A percentile compares a stretch with the other conserved stretches of the same genome.
phyloP scores from a whole-genome alignment of 164 flowering plant species.

The Vitis riparia region DNA sequence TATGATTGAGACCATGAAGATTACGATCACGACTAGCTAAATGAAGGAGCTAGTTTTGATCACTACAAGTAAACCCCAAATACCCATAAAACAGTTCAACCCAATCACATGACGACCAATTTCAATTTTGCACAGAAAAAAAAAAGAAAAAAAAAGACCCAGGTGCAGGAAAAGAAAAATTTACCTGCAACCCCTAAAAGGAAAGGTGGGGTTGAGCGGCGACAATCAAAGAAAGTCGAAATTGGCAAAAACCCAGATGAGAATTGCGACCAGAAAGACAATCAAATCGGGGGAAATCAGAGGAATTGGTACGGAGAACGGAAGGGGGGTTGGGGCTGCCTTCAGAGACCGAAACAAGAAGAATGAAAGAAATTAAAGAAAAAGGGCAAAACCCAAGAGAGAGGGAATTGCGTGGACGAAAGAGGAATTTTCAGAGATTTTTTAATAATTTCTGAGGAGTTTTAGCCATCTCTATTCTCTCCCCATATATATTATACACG shows the following conservation, averaged over 20 bases:
- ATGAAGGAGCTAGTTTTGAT: constrained; percentile 1
- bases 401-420: constrained; percentile 30
- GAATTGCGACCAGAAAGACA: not conserved
- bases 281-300: not conserved
- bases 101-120: not conserved
- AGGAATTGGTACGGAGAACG: not conserved
- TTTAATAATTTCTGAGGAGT: too few relatives aligned
- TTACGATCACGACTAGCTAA: constrained; percentile 1
- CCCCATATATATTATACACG: too few relatives aligned
- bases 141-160: not conserved
- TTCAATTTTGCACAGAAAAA: not conserved
- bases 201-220: not conserved
- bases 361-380: constrained; percentile 3
- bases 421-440: constrained; percentile 7
- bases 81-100: not conserved
- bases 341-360: not conserved
- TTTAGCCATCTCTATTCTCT: too few relatives aligned
- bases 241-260: constrained; percentile 10
- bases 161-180: not conserved
- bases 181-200: constrained; percentile 13
- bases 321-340: not conserved
- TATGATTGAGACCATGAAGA: not conserved
- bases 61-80: not conserved
- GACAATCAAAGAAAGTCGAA: constrained; percentile 1
- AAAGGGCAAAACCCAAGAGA: not conserved